Base-by-base conservation (phyloP, 768 basidiomycete species). In the Auriscalpium orientale region DNA sequence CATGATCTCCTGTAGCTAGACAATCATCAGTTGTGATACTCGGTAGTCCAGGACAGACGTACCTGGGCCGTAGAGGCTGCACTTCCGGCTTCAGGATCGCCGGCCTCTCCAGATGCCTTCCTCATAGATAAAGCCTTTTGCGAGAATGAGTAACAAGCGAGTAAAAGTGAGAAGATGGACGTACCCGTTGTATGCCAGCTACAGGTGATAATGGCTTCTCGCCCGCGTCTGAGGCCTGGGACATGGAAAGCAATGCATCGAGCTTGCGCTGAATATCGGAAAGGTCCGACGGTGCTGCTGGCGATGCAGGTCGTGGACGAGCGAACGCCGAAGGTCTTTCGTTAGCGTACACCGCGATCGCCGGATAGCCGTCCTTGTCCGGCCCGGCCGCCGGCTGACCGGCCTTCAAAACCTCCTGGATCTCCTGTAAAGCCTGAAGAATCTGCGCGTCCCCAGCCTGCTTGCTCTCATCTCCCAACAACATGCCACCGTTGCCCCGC, bases 1-100 rank as follows among this genome's bases (percentile, higher is more conserved):
- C 45, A 81, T 53, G n/a, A 85, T 72, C 52, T 74, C 75, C 52
- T 73, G 68, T 9, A 81, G 56, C 73, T 79, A 54, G 18, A 21
- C 20, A 13, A 10, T 28, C 7, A 28, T 28, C 28, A 28, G 28
- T 28, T 28, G 28, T 4, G 28, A 28, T 7, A 18, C 40, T 43
- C 13, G 7, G 18, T 3, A 8, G 40, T 43, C 15, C 18, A 13
- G 40, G 40, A 43, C 40, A 13, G 22, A 8, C 40, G 40, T 43
- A 43, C 40, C 40, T 43, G 40, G 40, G 18, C 28, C 28, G 28
- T 43, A 43, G 40, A 43, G 40, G 4, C 18, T 18, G 18, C 18
- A 15, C 40, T 18, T 18, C 15, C 40, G 4, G 4, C 40, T 43
- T 43, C 40, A 43, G 40, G 8, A 8, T 3, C 15, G 7, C 28